Base-by-base conservation (phyloP, 768 basidiomycete genomes). In the Pulveroboletus sp. region DNA sequence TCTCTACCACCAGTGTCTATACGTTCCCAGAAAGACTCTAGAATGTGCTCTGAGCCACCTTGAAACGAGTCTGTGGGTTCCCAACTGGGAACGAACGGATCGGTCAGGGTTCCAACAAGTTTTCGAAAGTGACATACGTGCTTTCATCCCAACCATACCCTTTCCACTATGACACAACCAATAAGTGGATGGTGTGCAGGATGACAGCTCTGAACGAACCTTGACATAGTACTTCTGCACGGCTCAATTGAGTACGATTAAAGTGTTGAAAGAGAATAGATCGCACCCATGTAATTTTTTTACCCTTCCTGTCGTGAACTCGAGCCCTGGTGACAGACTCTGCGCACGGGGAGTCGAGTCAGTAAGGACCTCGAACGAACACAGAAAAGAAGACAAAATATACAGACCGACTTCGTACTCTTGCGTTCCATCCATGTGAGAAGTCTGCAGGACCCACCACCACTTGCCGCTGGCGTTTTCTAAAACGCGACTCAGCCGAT, bases 361-460 rank as follows among this genome's bases (percentile, higher is more conserved):
- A 14, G 10, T 31, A 36, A 48, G 43, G 9, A 43, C 7, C 0
- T 47, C 9, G 2, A 55, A 11, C 18, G 35, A 21, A 53, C 32
- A 4, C 8, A 42, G 32, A 15, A 43, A 37, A 31, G 45, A 36
- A n/a, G 6, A 36, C n/a, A n/a, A n/a, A 36, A 4, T 42, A 30
- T 13, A 70, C 83, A 69, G 49, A 82, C 84, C 84, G 53, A 86
- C 83, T 79, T 83, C 82, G 62, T 83, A 86, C 59, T 83, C 81
- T 47, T 68, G 71, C 18, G 49, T 47, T 48, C 74, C 73, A 39
- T 69, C 72, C 57, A 69, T 70, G 57, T 57, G 68, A 46, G 47
- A 51, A 28, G 51, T 52, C 28, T 39, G 50, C 28, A 39, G 50
- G 46, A 43, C 40, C 31, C 53, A 53, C 43, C 47, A 39, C 33